A percentile compares a stretch with the other conserved stretches of the same genome.
These are phyloP conservation scores for Eustoma russellianum DNA, from an alignment of 257 asterid genomes.

Conservation along the genomic window DNA sequence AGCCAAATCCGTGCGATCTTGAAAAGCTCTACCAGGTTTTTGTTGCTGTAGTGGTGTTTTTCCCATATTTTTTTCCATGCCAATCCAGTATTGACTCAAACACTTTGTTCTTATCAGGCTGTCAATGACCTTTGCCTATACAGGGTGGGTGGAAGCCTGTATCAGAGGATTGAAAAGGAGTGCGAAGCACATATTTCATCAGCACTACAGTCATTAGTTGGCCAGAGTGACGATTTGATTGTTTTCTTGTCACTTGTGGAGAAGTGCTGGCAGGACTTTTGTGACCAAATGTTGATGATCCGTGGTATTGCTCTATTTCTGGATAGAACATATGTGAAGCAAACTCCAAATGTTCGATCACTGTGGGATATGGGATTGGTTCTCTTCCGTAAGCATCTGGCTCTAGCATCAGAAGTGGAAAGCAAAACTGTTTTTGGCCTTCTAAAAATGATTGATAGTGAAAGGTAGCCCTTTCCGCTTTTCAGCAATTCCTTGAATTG, in stretches of 20 bases:
- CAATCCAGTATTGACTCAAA: conserved; percentile 16
- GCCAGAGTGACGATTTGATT: conserved; percentile 82
- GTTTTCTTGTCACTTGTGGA: conserved; percentile 90
- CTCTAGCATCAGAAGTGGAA: conserved; percentile 85
- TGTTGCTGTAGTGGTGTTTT: conserved; percentile 1
- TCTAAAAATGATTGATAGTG: conserved; percentile 82
- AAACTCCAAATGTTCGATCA: conserved; percentile 75
- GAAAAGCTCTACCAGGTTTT: conserved; percentile 90
- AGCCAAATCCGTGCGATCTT: conserved; percentile 84
- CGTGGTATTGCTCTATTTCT: conserved; percentile 92
- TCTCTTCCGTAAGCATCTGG: conserved; percentile 86
- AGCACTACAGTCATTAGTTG: conserved; percentile 73
- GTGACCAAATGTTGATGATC: conserved; percentile 94
- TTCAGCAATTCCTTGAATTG: neutral
- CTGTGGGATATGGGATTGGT: conserved; percentile 99
- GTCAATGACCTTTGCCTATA: conserved; percentile 90
- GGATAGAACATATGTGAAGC: conserved; percentile 95
- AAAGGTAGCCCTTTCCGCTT: conserved; percentile 41
- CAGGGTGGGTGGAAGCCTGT: conserved; percentile 91
- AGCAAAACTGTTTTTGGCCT: conserved; percentile 88
- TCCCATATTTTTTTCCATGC: conserved; percentile 2
- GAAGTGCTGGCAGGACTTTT: conserved; percentile 93
- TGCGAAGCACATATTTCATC: conserved; percentile 70
- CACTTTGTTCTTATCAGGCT: conserved; percentile 39
- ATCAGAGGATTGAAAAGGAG: conserved; percentile 75